Conservation (phyloP, 2,329 filamentous ascomycete genomes). For the Diaporthe helianthi region DNA sequence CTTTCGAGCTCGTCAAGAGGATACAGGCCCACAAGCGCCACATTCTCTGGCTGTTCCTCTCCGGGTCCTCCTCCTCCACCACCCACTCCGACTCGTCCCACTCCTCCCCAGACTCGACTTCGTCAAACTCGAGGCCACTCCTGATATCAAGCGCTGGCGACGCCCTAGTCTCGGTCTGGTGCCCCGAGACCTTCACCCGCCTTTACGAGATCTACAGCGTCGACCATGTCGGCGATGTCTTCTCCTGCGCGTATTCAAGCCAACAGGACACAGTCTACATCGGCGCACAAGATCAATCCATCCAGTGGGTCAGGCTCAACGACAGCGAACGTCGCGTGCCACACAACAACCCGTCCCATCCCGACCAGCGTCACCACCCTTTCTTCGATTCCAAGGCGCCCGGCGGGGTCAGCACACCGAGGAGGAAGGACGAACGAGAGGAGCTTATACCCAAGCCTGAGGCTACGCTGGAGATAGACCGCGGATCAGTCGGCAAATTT, state of each 20-base stretch:
- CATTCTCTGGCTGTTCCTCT: constrained; percentile 84
- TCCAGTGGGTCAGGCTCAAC: constrained; percentile 87
- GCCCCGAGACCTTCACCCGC: constrained; percentile 74
- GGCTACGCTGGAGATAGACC: constrained; percentile 78
- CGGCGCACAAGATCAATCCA: constrained; percentile 91
- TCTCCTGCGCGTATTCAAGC: constrained; percentile 89
- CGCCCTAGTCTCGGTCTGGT: constrained; percentile 94
- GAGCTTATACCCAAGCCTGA: constrained; percentile 59
- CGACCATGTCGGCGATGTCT: constrained; percentile 94
- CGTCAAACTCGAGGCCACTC: constrained; percentile 62
- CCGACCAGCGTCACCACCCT: constrained; percentile 78
- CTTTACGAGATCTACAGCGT: constrained; percentile 91
- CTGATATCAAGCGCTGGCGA: constrained; percentile 95
- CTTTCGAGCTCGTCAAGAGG: constrained; percentile 79
- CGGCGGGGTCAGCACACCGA: constrained; percentile 79
- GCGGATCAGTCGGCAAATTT: constrained; percentile 82
- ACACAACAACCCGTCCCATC: constrained; percentile 72
- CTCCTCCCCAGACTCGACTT: constrained; percentile 54
- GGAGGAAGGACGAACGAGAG: constrained; percentile 68
- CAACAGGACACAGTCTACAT: constrained; percentile 84
- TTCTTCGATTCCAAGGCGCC: constrained; percentile 94
- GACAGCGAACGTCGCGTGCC: constrained; percentile 66
- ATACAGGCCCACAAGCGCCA: constrained; percentile 92
- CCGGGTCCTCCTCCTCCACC: constrained; percentile 64
- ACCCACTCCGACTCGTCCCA: background rate